Evolutionary conservation across 1,139 yeast genomes (phyloP).

Genomic region (Kodamaea plutei): DNA sequence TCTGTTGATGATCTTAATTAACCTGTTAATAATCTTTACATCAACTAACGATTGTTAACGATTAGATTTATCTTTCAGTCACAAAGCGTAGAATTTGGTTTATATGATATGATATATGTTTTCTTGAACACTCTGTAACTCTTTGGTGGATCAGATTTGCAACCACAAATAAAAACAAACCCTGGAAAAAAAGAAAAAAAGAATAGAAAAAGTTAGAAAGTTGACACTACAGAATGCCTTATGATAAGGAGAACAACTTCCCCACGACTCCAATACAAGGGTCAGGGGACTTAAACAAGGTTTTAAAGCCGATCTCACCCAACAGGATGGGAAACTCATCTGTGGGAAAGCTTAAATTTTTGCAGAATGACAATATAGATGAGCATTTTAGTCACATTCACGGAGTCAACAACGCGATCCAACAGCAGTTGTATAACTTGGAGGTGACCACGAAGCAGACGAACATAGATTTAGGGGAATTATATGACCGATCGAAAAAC

Average conservation of each 20-base stretch:
- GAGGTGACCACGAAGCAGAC: conserved; percentile 36
- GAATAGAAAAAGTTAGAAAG: background rate
- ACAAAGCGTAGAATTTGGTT: too few species aligned
- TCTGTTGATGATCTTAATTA: too few species aligned
- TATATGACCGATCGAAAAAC: conserved; percentile 39
- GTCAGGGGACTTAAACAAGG: conserved; percentile 8
- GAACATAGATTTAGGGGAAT: conserved; percentile 32
- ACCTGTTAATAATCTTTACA: too few species aligned
- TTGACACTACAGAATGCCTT: conserved; percentile 8
- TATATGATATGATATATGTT: too few species aligned
- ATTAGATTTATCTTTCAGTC: background rate
- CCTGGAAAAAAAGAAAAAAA: background rate
- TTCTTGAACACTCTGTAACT: too few species aligned
- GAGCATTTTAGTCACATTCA: conserved; percentile 29
- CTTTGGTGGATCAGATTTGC: too few species aligned
- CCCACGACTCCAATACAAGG: conserved; percentile 5
- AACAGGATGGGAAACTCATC: conserved; percentile 15
- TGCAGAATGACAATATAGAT: conserved; percentile 30
- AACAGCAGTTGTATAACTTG: conserved; percentile 27
- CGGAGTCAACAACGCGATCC: conserved; percentile 24
- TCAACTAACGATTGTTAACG: too few species aligned
- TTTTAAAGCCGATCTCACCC: conserved; percentile 27
- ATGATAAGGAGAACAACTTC: conserved; percentile 9
- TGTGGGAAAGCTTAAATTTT: conserved; percentile 25
- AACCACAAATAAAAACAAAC: too few species aligned